Evolutionary conservation across 495 filamentous ascomycete species (phyloP).

Genomic region (Neurospora tetraspora): DNA sequence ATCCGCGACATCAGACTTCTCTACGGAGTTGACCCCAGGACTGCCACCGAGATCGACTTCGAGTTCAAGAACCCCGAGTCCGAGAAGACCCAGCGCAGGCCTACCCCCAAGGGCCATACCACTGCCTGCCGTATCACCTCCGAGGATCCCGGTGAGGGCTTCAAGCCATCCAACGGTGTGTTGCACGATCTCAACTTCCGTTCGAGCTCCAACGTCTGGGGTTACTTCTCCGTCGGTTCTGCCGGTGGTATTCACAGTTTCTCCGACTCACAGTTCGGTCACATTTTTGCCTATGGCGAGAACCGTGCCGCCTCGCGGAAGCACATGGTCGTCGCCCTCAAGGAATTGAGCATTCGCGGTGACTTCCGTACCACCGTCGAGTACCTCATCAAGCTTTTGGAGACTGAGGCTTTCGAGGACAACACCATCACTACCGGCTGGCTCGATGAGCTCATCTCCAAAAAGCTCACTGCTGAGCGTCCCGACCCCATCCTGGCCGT

Average conservation of each 20-base stretch:
- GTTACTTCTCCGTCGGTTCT: slow-evolving; percentile 98
- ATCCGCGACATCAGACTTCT: slow-evolving; percentile 93
- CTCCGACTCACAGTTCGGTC: slow-evolving; percentile 97
- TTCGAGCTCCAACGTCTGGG: slow-evolving; percentile 97
- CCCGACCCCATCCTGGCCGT: slow-evolving; percentile 87
- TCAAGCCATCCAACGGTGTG: slow-evolving; percentile 97
- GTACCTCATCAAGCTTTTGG: slow-evolving; percentile 96
- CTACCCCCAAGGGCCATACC: slow-evolving; percentile 88
- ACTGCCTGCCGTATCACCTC: slow-evolving; percentile 99
- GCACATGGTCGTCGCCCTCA: slow-evolving; percentile 98
- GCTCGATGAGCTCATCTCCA: slow-evolving; percentile 97
- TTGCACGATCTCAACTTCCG: slow-evolving; percentile 99
- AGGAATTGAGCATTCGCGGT: slow-evolving; percentile 98
- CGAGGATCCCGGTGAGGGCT: slow-evolving; percentile 96
- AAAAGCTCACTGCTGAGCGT: slow-evolving; percentile 92
- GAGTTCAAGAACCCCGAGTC: slow-evolving; percentile 85
- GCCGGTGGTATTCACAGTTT: slow-evolving; percentile 97
- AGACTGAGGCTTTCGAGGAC: slow-evolving; percentile 96
- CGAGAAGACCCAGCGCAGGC: slow-evolving; percentile 74
- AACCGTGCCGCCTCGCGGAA: slow-evolving; percentile 91
- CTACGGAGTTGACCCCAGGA: slow-evolving; percentile 89
- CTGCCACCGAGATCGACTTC: slow-evolving; percentile 85
- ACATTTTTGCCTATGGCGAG: slow-evolving; percentile 99
- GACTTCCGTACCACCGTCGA: slow-evolving; percentile 98
- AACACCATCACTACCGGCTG: slow-evolving; percentile 99